Percentiles rank a stretch among this genome's conserved stretches.
Evolutionary conservation across 2,329 filamentous ascomycete genomes (phyloP).

Genomic region (Neurospora sp.): DNA sequence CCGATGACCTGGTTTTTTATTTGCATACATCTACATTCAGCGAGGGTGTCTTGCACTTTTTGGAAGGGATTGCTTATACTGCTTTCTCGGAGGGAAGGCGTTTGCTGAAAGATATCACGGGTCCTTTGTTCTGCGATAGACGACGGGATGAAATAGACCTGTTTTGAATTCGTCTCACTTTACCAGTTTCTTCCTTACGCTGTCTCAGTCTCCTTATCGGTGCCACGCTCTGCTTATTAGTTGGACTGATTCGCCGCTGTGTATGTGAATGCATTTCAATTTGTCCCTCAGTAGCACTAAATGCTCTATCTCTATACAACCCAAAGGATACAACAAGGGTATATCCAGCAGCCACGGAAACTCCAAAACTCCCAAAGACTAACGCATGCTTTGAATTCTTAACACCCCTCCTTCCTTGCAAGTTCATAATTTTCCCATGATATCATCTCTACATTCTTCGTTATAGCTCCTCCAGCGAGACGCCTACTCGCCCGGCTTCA

Average conservation of each 20-base stretch:
- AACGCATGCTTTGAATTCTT: neutral
- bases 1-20: neutral
- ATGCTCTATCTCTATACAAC: neutral
- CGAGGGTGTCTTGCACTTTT: neutral
- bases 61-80: neutral
- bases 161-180: conserved; percentile 2
- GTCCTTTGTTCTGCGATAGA: neutral
- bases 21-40: neutral
- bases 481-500: neutral
- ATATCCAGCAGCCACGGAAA: neutral
- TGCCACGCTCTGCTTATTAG: neutral
- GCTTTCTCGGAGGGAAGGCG: neutral
- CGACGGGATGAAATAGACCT: conserved; percentile 10
- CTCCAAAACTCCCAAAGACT: neutral
- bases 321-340: neutral
- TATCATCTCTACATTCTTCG: neutral
- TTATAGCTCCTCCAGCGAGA: neutral
- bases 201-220: neutral
- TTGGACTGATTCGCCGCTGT: neutral
- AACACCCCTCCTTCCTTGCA: neutral
- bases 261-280: neutral
- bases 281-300: neutral
- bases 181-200: neutral
- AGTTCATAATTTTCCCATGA: neutral
- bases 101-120: neutral